Conservation (phyloP, 495 filamentous ascomycete species). For the Opeltia flavorubescens region DNA sequence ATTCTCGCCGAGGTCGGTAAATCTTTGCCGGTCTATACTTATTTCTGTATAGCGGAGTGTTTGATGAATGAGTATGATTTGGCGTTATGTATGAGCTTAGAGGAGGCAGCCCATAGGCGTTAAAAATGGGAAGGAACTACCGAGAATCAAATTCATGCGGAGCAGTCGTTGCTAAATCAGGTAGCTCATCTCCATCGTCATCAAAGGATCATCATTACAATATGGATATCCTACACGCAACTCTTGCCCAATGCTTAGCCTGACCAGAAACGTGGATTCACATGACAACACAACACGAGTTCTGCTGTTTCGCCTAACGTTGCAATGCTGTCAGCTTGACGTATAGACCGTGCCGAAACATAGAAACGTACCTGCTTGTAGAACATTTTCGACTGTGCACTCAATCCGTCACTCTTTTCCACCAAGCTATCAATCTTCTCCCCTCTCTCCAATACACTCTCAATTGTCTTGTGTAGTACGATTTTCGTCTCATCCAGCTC, state of each 20-base stretch:
- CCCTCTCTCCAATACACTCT: slow-evolving; percentile 71
- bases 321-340: slow-evolving; percentile 9
- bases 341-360: slow-evolving; percentile 4
- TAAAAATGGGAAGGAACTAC: no score
- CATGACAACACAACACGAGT: slow-evolving; percentile 82
- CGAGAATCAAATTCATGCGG: no score
- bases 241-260: no score
- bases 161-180: no score
- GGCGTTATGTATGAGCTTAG: not conserved
- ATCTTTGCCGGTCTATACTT: not conserved
- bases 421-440: slow-evolving; percentile 89
- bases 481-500: slow-evolving; percentile 98
- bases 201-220: no score
- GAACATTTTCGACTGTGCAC: slow-evolving; percentile 89
- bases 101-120: no score
- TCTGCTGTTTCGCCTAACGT: slow-evolving; percentile 81
- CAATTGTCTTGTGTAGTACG: slow-evolving; percentile 91
- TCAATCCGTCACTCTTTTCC: slow-evolving; percentile 74
- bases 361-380: slow-evolving; percentile 52
- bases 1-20: no score
- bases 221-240: no score
- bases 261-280: no score
- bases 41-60: not conserved
- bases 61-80: not conserved
- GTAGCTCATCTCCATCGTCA: no score